Base-by-base conservation (phyloP, 306 rosid species). In the Luffa acutangula region DNA sequence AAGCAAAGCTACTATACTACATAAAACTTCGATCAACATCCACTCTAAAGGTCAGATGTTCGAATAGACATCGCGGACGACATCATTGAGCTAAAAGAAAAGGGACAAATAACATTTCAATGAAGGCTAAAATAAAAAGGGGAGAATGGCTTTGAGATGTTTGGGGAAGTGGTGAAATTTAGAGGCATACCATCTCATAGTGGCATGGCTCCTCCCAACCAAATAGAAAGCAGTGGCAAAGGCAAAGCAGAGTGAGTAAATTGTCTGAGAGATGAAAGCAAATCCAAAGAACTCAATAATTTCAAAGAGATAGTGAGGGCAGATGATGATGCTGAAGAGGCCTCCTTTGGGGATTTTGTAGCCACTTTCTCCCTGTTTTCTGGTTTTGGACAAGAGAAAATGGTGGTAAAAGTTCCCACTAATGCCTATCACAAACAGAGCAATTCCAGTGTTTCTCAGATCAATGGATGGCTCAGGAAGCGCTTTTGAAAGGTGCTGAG, bases 291-390 rank as follows among this genome's bases (percentile, higher is more conserved):
- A 94, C 13, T 2, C 86, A 5, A 85, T 85, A 54, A 88, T 94
- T 82, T 94, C 98, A 59, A 89, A 94, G 7, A 94, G 89, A 81
- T 90, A 94, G 65, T 94, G 96, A 1, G 97, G 97, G 86, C 98
- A 92, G 12, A 89, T 82, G 49, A 88, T 89, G 9, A 85, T 14
- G 12, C 51, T 88, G 86, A 94, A 94, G 20, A 94, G 84, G 21
- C 97, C 98, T 78, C 97, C 96, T 48, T 83, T 88, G 7, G 98
- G 96, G 82, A 94, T 89, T 87, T 82, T 88, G 67, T 94, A 94
- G 39, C 89, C 89, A 66, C 81, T 88, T 14, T 85, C 92, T 46
- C 92, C 93, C 48, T 86, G 33, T 74, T 71, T 81, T 80, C 97
- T 89, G 64, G 92, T 79, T 36, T 81, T 79, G 33, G 97, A 86